Evolutionary conservation across 139 green algal genomes (phyloP).

Genomic region (Chlamydomonas schloesseri): DNA sequence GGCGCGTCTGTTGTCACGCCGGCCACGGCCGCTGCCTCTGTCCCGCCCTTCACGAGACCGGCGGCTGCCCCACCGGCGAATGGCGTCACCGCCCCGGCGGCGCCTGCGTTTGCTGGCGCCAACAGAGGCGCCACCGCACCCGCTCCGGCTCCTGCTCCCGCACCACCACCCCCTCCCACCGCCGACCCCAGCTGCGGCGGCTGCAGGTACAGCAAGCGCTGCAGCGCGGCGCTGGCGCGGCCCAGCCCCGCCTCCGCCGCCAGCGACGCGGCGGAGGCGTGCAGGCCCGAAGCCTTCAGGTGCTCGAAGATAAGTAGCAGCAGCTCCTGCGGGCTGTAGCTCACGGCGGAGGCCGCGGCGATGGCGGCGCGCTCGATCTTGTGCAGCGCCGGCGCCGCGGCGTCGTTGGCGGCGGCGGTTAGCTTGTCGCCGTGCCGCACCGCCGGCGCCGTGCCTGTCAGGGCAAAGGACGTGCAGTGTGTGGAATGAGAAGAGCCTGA

Average conservation of each 20-base stretch:
- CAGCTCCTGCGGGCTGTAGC: conserved; percentile 78
- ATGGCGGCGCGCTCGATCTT: conserved; percentile 82
- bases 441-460: too few species aligned
- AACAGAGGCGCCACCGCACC: too few species aligned
- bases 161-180: too few species aligned
- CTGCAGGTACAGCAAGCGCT: background rate
- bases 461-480: too few species aligned
- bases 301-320: conserved; percentile 83
- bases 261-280: conserved; percentile 65
- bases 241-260: conserved; percentile 62
- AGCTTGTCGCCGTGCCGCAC: background rate
- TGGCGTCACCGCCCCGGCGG: background rate
- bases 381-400: conserved; percentile 73
- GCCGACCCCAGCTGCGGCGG: background rate
- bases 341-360: conserved; percentile 75
- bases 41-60: too few species aligned
- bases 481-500: too few species aligned
- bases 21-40: too few species aligned
- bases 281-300: conserved; percentile 69
- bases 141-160: too few species aligned
- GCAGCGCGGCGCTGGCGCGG: conserved; percentile 6
- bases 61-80: too few species aligned
- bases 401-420: conserved; percentile 61
- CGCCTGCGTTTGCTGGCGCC: background rate
- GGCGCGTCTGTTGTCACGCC: too few species aligned